phyloP scores from a whole-genome alignment of 768 basidiomycete genomes.

The Lactarius hengduanensis region DNA sequence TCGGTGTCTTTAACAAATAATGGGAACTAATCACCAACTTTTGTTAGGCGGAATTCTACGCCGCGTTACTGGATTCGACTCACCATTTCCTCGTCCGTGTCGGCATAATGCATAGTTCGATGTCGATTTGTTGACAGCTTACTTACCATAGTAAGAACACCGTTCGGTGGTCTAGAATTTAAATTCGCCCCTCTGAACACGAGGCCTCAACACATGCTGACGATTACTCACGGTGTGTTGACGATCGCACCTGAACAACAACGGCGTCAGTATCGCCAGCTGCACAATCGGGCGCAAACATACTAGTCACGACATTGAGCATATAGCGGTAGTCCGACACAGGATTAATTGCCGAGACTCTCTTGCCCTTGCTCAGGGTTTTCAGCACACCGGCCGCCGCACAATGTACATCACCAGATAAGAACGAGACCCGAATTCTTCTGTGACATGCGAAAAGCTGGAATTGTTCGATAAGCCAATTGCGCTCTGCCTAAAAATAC shows the following conservation, averaged over 20 bases:
- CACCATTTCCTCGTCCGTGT: slow-evolving; percentile 91
- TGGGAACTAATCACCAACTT: slow-evolving; percentile 51
- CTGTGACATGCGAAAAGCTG: slow-evolving; percentile 67
- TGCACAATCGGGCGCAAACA: slow-evolving; percentile 30
- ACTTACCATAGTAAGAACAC: slow-evolving; percentile 78
- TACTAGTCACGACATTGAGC: slow-evolving; percentile 84
- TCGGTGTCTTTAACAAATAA: slow-evolving; percentile 76
- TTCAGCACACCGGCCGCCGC: slow-evolving; percentile 80
- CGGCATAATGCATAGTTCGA: slow-evolving; percentile 74
- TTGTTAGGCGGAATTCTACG: slow-evolving; percentile 4
- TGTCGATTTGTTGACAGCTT: slow-evolving; percentile 78
- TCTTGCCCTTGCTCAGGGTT: slow-evolving; percentile 55
- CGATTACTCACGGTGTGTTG: slow-evolving; percentile 76
- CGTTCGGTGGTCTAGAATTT: slow-evolving; percentile 52
- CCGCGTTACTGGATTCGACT: not conserved
- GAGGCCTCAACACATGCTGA: not conserved
- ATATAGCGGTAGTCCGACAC: slow-evolving; percentile 78
- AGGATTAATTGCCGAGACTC: slow-evolving; percentile 49
- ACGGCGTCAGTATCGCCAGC: slow-evolving; percentile 16
- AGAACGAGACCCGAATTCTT: slow-evolving; percentile 73
- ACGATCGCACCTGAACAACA: slow-evolving; percentile 75
- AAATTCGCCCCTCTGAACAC: slow-evolving; percentile 3
- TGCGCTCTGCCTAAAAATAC: slow-evolving; percentile 73
- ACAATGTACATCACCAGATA: slow-evolving; percentile 94
- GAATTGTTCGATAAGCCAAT: slow-evolving; percentile 78